A percentile compares a stretch with the other conserved stretches of the same genome.
Evolutionary conservation across 306 rosid genomes (phyloP).

Genomic region (Lagenaria siceraria): DNA sequence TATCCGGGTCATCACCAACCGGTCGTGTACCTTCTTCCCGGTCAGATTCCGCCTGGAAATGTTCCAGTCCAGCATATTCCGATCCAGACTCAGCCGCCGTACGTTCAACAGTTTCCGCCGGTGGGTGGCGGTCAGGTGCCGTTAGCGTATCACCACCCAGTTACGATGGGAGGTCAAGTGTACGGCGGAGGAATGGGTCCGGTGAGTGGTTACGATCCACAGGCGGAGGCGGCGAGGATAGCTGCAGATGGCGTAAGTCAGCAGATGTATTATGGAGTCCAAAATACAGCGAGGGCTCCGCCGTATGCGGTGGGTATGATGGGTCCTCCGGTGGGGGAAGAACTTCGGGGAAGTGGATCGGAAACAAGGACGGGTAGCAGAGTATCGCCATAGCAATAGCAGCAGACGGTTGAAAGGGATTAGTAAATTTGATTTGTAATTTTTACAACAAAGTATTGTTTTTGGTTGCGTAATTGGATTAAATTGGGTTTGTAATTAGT

Average conservation of each 20-base stretch:
- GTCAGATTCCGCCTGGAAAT: slow-evolving; percentile 18
- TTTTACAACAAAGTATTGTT: background rate
- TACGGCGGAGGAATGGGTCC: slow-evolving; percentile 41
- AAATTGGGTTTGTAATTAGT: background rate
- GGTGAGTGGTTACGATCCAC: slow-evolving; percentile 22
- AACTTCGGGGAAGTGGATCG: slow-evolving; percentile 31
- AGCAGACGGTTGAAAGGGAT: background rate
- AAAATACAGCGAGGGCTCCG: slow-evolving; percentile 11
- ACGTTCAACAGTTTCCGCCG: slow-evolving; percentile 34
- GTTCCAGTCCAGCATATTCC: slow-evolving; percentile 30
- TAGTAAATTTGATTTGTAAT: background rate
- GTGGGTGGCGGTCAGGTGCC: slow-evolving; percentile 36
- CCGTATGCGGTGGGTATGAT: slow-evolving; percentile 33
- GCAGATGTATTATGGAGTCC: slow-evolving; percentile 41
- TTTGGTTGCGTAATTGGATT: background rate
- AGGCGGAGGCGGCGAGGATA: slow-evolving; percentile 18
- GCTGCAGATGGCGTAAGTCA: slow-evolving; percentile 32
- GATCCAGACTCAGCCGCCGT: slow-evolving; percentile 21
- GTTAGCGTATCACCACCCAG: slow-evolving; percentile 32
- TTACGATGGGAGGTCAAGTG: slow-evolving; percentile 37
- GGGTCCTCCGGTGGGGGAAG: slow-evolving; percentile 24
- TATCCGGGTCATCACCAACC: slow-evolving; percentile 29
- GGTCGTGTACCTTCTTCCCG: slow-evolving; percentile 31
- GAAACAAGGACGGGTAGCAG: slow-evolving; percentile 37
- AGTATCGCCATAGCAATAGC: slow-evolving; percentile 16